A percentile compares a stretch with the other conserved stretches of the same genome.
These are phyloP conservation scores for Croton setiger DNA, from an alignment of 441 rosid species.

Conservation along the genomic window DNA sequence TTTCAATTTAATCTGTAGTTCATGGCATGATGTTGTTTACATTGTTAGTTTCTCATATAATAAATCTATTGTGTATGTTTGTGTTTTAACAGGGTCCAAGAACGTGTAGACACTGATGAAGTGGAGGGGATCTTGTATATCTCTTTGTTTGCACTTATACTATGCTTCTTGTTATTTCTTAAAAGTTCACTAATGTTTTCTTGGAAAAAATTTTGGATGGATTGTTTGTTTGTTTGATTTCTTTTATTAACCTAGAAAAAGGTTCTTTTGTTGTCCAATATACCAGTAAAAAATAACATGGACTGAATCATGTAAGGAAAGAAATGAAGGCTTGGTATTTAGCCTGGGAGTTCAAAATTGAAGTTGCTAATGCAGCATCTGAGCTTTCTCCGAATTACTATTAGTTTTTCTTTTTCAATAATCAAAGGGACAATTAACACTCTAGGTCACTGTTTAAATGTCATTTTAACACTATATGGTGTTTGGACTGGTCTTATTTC, in stretches of 20 bases:
- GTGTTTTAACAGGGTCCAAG: constrained; percentile 67
- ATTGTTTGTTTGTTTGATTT: not conserved
- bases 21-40: not conserved
- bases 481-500: not conserved
- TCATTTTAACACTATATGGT: not conserved
- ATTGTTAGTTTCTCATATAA: not conserved
- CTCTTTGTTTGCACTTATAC: not conserved
- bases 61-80: constrained; percentile 15
- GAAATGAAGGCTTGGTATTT: constrained; percentile 1
- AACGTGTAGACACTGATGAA: constrained; percentile 71
- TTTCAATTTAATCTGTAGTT: not conserved
- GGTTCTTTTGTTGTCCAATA: not conserved
- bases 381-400: constrained; percentile 6
- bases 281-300: not conserved
- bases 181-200: not conserved
- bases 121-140: constrained; percentile 63
- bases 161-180: not conserved
- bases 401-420: not conserved
- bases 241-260: not conserved
- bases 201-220: not conserved
- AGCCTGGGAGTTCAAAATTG: not conserved
- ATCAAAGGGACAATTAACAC: not conserved
- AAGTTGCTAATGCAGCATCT: constrained; percentile 9
- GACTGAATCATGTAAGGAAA: not conserved
- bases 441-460: not conserved